Conservation (phyloP, 305 asterid species). For the Solanum hybrid region DNA sequence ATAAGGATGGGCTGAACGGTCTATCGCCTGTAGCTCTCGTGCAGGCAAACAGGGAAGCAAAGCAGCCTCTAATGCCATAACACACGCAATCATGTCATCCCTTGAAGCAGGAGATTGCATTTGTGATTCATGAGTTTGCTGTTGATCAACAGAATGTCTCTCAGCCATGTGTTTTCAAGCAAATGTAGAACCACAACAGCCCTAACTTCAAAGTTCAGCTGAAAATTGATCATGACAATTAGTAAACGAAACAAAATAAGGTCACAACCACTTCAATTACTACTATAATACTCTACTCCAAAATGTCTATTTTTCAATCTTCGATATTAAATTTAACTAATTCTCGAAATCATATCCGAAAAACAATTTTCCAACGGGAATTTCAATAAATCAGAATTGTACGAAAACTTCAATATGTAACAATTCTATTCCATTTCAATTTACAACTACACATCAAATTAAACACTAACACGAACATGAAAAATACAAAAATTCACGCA, state of each 20-base stretch:
- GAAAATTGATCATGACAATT: neutral
- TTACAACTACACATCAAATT: neutral
- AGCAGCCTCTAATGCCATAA: conserved; percentile 83
- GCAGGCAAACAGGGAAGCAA: conserved; percentile 89
- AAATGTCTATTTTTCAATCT: neutral
- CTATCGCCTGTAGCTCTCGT: conserved; percentile 88
- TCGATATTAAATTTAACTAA: neutral
- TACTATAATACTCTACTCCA: neutral
- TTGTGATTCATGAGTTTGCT: conserved; percentile 31
- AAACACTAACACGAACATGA: neutral
- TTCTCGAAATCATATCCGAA: neutral
- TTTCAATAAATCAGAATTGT: neutral
- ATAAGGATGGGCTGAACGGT: conserved; percentile 91
- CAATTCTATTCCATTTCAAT: neutral
- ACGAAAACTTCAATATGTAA: neutral
- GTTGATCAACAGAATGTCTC: conserved; percentile 35
- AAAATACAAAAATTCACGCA: neutral
- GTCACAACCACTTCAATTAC: neutral
- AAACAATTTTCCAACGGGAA: neutral
- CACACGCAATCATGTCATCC: conserved; percentile 76
- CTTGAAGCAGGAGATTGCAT: conserved; percentile 32
- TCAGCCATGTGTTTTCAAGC: conserved; percentile 40
- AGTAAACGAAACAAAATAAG: neutral
- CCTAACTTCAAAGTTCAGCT: neutral
- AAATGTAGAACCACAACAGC: neutral